Evolutionary conservation across 345 rosid genomes (phyloP).

Genomic region (Arabis hirsuta): DNA sequence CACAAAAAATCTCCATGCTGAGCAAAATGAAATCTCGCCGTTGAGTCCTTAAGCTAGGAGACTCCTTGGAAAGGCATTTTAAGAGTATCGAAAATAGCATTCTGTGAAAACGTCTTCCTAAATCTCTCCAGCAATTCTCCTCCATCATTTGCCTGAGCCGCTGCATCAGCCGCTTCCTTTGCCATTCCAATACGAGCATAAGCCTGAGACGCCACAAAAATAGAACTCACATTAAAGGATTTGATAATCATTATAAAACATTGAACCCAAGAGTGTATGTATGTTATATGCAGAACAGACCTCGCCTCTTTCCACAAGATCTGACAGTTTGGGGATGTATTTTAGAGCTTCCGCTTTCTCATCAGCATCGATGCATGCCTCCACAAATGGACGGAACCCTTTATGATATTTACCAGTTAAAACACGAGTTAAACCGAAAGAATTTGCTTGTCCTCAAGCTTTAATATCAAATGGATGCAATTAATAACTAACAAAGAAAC

Average conservation of each 20-base stretch:
- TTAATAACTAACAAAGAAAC: background rate
- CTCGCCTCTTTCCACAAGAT: conserved; percentile 94
- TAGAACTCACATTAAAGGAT: conserved; percentile 13
- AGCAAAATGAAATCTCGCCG: conserved; percentile 7
- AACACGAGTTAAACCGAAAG: background rate
- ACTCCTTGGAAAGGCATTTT: conserved; percentile 85
- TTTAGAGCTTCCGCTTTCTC: conserved; percentile 93
- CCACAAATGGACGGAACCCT: conserved; percentile 96
- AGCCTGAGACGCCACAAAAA: conserved; percentile 52
- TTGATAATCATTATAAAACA: background rate
- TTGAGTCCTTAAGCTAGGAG: conserved; percentile 43
- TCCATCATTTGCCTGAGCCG: conserved; percentile 93
- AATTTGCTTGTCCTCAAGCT: conserved; percentile 1
- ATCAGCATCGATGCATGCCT: conserved; percentile 88
- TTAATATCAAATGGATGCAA: conserved; percentile 9
- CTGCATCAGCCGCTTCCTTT: conserved; percentile 98
- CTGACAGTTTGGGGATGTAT: conserved; percentile 88
- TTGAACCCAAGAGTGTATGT: background rate
- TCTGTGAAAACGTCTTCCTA: conserved; percentile 81
- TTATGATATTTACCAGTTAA: conserved; percentile 32
- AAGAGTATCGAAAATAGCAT: conserved; percentile 85
- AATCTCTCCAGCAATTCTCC: conserved; percentile 93
- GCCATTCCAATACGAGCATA: conserved; percentile 97
- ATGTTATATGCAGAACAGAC: conserved; percentile 44
- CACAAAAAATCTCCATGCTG: conserved; percentile 24